Evolutionary conservation across 2,329 filamentous ascomycete genomes (phyloP).

Genomic region (Pseudogymnoascus sp.): DNA sequence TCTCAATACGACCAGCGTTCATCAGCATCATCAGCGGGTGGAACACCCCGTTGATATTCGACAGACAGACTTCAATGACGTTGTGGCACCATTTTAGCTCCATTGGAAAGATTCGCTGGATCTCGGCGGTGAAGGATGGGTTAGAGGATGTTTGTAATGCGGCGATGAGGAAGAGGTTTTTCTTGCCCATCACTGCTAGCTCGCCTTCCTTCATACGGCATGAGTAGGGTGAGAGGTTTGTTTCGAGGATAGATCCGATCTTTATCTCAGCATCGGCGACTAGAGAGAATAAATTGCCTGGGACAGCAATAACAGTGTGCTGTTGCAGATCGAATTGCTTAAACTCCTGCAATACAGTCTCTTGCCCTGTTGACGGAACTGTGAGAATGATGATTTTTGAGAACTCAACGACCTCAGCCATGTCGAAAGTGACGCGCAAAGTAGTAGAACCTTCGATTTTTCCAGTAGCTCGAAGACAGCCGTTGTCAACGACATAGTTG

Average conservation of each 20-base stretch:
- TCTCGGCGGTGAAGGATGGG: constrained; percentile 4
- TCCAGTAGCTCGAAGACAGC: constrained; percentile 12
- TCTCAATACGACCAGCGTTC: constrained; percentile 26
- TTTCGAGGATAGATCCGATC: constrained; percentile 21
- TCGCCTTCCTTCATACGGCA: constrained; percentile 20
- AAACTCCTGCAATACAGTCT: background rate
- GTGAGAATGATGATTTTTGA: constrained; percentile 21
- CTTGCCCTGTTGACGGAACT: background rate
- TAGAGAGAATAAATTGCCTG: constrained; percentile 23
- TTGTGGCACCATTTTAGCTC: constrained; percentile 23
- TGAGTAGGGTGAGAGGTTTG: constrained; percentile 22
- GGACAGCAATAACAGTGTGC: constrained; percentile 20
- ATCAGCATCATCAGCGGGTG: constrained; percentile 25
- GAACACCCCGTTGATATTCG: constrained; percentile 25
- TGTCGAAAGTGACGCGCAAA: constrained; percentile 17
- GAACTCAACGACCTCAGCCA: constrained; percentile 19
- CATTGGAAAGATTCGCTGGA: constrained; percentile 19
- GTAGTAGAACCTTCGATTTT: constrained; percentile 13
- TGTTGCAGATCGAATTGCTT: background rate
- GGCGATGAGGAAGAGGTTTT: constrained; percentile 10
- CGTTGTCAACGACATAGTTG: background rate
- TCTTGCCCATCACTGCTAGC: constrained; percentile 19
- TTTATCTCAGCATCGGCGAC: constrained; percentile 15
- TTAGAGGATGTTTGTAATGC: background rate
- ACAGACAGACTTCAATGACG: constrained; percentile 23